Conservation (phyloP, 148 eudicot species). For the Rhododendron kiyosumense region DNA sequence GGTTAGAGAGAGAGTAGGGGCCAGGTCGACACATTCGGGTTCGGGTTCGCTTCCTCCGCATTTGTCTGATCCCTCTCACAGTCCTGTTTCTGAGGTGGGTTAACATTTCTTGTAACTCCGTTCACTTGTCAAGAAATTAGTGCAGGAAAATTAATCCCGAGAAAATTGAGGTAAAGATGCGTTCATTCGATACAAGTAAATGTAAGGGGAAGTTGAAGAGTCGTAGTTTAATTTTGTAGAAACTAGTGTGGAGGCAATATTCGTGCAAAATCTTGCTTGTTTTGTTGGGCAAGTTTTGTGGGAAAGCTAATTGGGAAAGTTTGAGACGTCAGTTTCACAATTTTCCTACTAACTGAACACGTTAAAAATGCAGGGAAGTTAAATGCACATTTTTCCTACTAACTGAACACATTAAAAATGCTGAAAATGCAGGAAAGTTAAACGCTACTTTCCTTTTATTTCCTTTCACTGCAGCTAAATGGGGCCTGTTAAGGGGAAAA, state of each 20-base stretch:
- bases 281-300: background rate
- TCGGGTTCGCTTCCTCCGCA: slow-evolving; percentile 56
- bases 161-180: background rate
- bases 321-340: background rate
- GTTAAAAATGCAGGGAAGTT: background rate
- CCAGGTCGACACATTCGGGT: slow-evolving; percentile 29
- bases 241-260: background rate
- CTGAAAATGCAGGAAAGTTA: background rate
- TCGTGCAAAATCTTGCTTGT: background rate
- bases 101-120: background rate
- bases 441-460: background rate
- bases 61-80: slow-evolving; percentile 97
- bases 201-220: background rate
- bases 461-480: background rate
- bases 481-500: no score
- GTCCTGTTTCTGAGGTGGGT: slow-evolving; percentile 82
- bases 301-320: background rate
- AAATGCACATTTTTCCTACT: background rate
- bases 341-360: background rate
- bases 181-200: background rate
- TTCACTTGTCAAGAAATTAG: background rate
- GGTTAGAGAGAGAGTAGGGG: slow-evolving; percentile 30
- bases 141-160: background rate
- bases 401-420: no score
- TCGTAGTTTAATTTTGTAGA: background rate